These are phyloP conservation scores for Entelexis sorbosivorans DNA, from an alignment of 1,139 yeast species.

Conservation along the genomic window DNA sequence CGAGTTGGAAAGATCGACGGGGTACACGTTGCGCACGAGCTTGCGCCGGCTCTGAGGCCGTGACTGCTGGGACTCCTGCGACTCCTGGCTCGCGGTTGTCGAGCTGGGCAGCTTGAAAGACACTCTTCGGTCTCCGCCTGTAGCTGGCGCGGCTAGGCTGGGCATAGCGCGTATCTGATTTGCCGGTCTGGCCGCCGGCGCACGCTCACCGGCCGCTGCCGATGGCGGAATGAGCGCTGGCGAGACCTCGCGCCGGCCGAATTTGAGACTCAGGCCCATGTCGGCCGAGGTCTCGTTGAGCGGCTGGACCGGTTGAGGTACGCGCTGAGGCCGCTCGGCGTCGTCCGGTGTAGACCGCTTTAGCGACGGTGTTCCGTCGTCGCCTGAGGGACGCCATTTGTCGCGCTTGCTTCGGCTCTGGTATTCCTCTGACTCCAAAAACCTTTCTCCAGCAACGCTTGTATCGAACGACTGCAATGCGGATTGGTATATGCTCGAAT, in stretches of 20 bases:
- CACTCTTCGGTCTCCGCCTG: background rate
- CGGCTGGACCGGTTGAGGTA: background rate
- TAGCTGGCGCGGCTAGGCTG: background rate
- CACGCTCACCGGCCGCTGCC: background rate
- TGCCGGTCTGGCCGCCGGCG: background rate
- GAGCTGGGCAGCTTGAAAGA: slow-evolving; percentile 3
- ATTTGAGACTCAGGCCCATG: background rate
- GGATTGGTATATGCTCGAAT: slow-evolving; percentile 1
- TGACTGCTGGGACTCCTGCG: background rate
- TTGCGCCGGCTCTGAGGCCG: background rate
- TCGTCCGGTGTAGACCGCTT: background rate
- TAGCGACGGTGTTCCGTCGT: background rate
- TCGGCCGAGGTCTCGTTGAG: background rate
- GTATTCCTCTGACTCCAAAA: background rate
- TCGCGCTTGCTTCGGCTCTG: background rate
- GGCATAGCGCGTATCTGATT: background rate
- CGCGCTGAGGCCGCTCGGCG: background rate
- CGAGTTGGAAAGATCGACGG: background rate
- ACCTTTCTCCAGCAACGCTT: background rate
- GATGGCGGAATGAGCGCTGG: background rate
- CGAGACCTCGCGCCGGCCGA: background rate
- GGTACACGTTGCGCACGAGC: slow-evolving; percentile 1
- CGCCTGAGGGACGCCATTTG: background rate
- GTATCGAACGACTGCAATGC: background rate
- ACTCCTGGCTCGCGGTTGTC: background rate